Percentiles rank a stretch among this genome's conserved stretches.
phyloP scores from a whole-genome alignment of 345 rosid species.

The Pugionium cornutum region DNA sequence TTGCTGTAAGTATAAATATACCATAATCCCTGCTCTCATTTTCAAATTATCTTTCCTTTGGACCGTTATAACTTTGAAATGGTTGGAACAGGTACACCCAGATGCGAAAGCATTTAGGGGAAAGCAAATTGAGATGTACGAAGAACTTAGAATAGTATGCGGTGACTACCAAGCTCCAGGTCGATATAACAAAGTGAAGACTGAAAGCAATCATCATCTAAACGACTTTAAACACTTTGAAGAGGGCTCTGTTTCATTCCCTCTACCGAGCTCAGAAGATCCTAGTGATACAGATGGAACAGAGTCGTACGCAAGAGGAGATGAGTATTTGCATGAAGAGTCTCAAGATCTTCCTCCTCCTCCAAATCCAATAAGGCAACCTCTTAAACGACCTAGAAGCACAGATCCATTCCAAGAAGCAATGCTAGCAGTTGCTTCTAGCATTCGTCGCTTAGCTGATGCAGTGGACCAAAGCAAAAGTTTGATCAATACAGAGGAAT shows the following conservation, averaged over 20 bases:
- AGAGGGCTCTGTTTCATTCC: constrained; percentile 71
- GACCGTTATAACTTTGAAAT: constrained; percentile 2
- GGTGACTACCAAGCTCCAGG: constrained; percentile 76
- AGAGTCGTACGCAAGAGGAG: constrained; percentile 59
- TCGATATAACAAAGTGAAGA: constrained; percentile 66
- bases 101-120: constrained; percentile 79
- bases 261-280: constrained; percentile 59
- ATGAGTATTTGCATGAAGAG: constrained; percentile 54
- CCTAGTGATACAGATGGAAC: constrained; percentile 83
- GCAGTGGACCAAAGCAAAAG: constrained; percentile 64
- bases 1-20: constrained; percentile 53
- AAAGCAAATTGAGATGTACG: constrained; percentile 83
- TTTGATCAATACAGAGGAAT: constrained; percentile 53
- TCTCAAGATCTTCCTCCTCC: constrained; percentile 54
- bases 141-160: constrained; percentile 77
- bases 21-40: neutral
- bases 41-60: neutral
- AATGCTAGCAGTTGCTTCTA: constrained; percentile 69
- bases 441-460: constrained; percentile 72
- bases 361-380: constrained; percentile 57
- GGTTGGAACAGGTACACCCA: constrained; percentile 59
- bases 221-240: constrained; percentile 53
- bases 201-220: constrained; percentile 45
- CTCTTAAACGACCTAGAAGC: constrained; percentile 54
- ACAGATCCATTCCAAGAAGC: constrained; percentile 72